Base-by-base conservation (phyloP, 352 stramenopile species). In the Lagenidium giganteum region DNA sequence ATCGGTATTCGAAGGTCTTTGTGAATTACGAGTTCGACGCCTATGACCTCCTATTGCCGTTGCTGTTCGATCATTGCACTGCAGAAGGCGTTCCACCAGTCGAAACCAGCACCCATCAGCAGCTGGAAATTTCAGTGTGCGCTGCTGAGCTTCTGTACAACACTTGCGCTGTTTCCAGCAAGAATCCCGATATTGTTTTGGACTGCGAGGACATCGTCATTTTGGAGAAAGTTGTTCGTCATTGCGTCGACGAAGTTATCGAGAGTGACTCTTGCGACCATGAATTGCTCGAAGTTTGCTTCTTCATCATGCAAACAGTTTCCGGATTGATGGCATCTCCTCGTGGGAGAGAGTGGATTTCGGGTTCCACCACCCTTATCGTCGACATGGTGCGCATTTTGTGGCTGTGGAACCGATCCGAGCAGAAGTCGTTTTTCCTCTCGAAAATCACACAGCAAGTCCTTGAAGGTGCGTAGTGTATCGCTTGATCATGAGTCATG, bases 401-500 rank as follows among this genome's bases (percentile, higher is more conserved):
- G 8, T 93, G 80, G 80, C 39, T 84, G 12, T 92, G 75, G 77
- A 84, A 87, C 25, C 67, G 83, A 40, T 37, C 70, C 8, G 39
- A 29, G 16, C 31, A 61, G 8, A 57, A 71, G 13, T 66, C 57
- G 2, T 71, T 85, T 20, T 49, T 74, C 4, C 18, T 90, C 22
- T 82, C 67, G 4, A 86, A 88, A 47, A 71, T 87, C 23, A 60
- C 60, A 3, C 71, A 87, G 28, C 79, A 92, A 57, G 63, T 79
- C 26, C 71, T 94, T 18, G 78, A 90, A 79, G 68, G 78, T 90
- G 61, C 33, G 54, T 54, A 4, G 16, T 22, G n/a, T 20, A 8
- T 25, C 18, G 8, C 24, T 6, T 21, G 24, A 5, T 27, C 13
- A 5, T 4, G 41, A 21, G 12, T 42, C 21, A 43, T 22, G 22